Evolutionary conservation across 73 alveolate species (phyloP).

Genomic region (Uronychia binucleata): DNA sequence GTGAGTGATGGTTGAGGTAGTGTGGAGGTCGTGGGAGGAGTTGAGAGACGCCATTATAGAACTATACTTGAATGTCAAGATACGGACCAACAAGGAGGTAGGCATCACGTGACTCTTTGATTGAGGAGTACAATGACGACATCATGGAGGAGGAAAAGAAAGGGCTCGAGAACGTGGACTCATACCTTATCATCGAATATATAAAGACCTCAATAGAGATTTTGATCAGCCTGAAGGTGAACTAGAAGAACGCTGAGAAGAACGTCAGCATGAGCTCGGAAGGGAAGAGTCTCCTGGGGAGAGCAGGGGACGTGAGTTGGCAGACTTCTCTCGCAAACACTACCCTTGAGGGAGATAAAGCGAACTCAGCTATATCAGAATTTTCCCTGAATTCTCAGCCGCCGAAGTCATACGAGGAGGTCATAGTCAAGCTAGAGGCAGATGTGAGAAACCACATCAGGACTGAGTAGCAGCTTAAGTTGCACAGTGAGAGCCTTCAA

Average conservation of each 20-base stretch:
- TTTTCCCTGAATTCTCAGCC: neutral
- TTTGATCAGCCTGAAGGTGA: neutral
- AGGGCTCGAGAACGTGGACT: too few species aligned
- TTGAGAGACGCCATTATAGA: too few species aligned
- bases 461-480: slow-evolving; percentile 83
- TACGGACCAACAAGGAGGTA: too few species aligned
- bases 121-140: too few species aligned
- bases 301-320: neutral
- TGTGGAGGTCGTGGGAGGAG: too few species aligned
- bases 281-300: neutral
- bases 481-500: slow-evolving; percentile 76
- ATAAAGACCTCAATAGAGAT: too few species aligned
- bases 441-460: slow-evolving; percentile 86
- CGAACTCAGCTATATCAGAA: neutral
- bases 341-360: neutral
- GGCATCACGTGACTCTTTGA: too few species aligned
- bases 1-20: too few species aligned
- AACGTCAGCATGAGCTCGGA: neutral
- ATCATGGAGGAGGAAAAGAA: too few species aligned
- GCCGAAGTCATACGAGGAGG: slow-evolving; percentile 75
- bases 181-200: too few species aligned
- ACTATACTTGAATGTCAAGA: too few species aligned
- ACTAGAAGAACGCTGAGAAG: slow-evolving; percentile 2
- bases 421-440: slow-evolving; percentile 71
- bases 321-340: neutral